Conservation (phyloP, 176 grass and related monocot species). For the Eleusine indica region DNA sequence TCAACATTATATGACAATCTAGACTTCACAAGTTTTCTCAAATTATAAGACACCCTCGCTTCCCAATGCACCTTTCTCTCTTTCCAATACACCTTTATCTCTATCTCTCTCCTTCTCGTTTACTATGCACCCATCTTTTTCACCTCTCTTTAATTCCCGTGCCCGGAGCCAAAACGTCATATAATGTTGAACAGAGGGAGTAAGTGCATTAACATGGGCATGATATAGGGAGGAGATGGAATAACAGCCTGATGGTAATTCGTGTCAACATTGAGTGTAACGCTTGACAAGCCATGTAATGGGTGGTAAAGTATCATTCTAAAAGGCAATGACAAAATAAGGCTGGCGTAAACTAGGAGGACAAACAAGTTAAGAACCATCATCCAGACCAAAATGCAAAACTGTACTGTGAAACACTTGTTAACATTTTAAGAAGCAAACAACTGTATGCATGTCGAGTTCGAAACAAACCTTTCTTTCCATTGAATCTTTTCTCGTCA, state of each 20-base stretch:
- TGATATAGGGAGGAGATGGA: not conserved
- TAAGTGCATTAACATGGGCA: not conserved
- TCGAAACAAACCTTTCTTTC: slow-evolving; percentile 78
- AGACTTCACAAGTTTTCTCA: no score
- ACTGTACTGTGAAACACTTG: not conserved
- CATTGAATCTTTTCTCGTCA: slow-evolving; percentile 74
- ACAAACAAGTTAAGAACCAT: slow-evolving; percentile 11
- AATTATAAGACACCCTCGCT: no score
- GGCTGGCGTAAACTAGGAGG: not conserved
- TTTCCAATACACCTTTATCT: no score
- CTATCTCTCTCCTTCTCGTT: no score
- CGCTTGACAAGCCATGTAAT: not conserved
- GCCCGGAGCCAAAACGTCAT: no score
- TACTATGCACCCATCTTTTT: no score
- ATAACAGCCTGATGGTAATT: not conserved
- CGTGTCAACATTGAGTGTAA: not conserved
- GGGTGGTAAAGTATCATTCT: not conserved
- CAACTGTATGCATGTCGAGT: not conserved
- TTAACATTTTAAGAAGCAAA: not conserved
- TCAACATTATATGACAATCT: no score
- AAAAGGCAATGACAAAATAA: not conserved
- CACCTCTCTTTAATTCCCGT: no score
- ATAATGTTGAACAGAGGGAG: no score
- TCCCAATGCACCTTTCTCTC: no score
- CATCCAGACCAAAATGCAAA: not conserved